Conservation (phyloP, 78 protist genomes). For the Speleostelium caveatum region DNA sequence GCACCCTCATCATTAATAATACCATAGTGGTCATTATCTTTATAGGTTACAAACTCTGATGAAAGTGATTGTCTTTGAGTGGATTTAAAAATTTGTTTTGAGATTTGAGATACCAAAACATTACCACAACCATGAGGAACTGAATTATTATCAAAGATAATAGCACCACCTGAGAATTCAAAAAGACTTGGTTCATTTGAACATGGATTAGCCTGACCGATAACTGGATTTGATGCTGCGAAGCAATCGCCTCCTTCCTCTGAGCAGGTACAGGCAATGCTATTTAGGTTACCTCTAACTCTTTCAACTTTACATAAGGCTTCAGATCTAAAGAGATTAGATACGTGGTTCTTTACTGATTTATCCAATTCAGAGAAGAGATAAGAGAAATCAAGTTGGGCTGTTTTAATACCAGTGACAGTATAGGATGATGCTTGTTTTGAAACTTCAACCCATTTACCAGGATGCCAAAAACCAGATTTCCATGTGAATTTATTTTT, state of each 20-base stretch:
- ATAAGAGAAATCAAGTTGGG: not conserved
- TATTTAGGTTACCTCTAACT: not conserved
- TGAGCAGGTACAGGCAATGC: slow-evolving; percentile 44
- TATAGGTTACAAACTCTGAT: slow-evolving; percentile 33
- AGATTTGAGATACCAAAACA: slow-evolving; percentile 17
- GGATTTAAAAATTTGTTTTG: not conserved
- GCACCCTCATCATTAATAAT: slow-evolving; percentile 1
- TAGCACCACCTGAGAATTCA: not conserved
- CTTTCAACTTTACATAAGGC: slow-evolving; percentile 35
- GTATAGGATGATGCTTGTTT: not conserved
- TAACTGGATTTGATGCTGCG: not conserved
- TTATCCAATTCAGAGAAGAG: not conserved
- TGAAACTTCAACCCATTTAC: not conserved
- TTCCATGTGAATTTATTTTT: slow-evolving; percentile 14
- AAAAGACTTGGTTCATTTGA: not conserved
- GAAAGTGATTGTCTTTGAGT: not conserved
- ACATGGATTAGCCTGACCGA: slow-evolving; percentile 38
- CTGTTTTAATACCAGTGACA: not conserved
- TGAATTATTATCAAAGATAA: not conserved
- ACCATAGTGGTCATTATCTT: slow-evolving; percentile 27
- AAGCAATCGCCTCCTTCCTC: slow-evolving; percentile 15
- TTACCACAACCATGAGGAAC: slow-evolving; percentile 23
- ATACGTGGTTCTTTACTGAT: not conserved
- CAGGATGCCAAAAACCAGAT: slow-evolving; percentile 15
- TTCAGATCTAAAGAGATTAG: slow-evolving; percentile 27